phyloP scores from a whole-genome alignment of 2,329 filamentous ascomycete species.

The Exophiala mesophila region DNA sequence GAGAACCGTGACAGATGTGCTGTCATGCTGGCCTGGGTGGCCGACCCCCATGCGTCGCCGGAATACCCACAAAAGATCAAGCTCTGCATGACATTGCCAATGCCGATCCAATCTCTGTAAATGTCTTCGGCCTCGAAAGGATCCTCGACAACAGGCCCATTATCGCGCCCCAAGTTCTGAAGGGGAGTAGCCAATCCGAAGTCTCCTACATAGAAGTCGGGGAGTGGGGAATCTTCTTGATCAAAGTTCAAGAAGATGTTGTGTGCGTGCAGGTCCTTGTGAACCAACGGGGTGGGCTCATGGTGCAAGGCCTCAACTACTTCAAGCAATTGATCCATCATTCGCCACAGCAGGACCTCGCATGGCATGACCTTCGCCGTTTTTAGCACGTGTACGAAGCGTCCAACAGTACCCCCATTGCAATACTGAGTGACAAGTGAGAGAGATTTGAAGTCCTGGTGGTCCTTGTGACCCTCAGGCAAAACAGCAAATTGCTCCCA shows the following conservation, averaged over 20 bases:
- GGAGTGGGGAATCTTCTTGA: constrained; percentile 1
- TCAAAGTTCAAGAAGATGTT: constrained; percentile 17
- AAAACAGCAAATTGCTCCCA: constrained; percentile 2
- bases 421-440: constrained; percentile 11
- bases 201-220: constrained; percentile 10
- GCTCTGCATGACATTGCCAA: background rate
- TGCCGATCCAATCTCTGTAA: background rate
- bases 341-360: constrained; percentile 5
- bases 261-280: constrained; percentile 6
- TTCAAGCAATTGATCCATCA: constrained; percentile 10
- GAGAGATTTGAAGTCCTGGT: constrained; percentile 1
- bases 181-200: constrained; percentile 2
- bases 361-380: background rate
- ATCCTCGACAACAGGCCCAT: too few species aligned
- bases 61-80: background rate
- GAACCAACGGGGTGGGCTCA: constrained; percentile 3
- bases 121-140: background rate
- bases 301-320: constrained; percentile 6
- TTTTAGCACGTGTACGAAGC: constrained; percentile 2
- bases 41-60: background rate
- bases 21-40: background rate
- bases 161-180: too few species aligned
- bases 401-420: constrained; percentile 13
- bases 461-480: background rate
- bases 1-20: background rate